Percentiles rank a stretch among this genome's conserved stretches.
These are phyloP conservation scores for Starmerella apis DNA, from an alignment of 805 yeast species.

Conservation along the genomic window DNA sequence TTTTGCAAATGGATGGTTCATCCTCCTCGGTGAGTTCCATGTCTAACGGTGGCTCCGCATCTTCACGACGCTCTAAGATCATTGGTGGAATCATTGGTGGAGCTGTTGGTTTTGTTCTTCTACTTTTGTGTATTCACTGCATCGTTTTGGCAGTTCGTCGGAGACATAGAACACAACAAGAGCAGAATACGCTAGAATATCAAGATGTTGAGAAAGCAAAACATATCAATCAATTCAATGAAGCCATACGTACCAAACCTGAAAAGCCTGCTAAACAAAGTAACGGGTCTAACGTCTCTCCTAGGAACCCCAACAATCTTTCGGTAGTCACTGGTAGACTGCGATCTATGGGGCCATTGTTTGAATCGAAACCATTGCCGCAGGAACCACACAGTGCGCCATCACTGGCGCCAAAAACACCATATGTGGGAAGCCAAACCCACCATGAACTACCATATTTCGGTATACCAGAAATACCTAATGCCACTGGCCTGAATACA, in stretches of 20 bases:
- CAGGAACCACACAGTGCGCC: slow-evolving; percentile 3
- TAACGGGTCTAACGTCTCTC: not conserved
- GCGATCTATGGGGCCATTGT: not conserved
- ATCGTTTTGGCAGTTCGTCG: not conserved
- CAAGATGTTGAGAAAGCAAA: not conserved
- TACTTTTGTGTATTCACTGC: slow-evolving; percentile 8
- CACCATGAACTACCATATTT: not conserved
- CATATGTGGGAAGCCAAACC: not conserved
- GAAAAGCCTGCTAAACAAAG: too few relatives aligned
- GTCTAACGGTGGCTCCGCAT: not conserved
- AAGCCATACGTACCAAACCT: too few relatives aligned
- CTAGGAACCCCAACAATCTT: not conserved
- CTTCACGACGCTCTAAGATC: slow-evolving; percentile 2
- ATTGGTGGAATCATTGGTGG: slow-evolving; percentile 20
- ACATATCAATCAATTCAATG: too few relatives aligned
- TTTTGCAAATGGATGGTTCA: slow-evolving; percentile 7
- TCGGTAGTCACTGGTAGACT: not conserved
- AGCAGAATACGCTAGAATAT: not conserved
- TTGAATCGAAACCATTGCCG: not conserved
- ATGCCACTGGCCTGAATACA: not conserved
- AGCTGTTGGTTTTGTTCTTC: slow-evolving; percentile 9
- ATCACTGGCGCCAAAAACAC: not conserved
- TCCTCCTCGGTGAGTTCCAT: not conserved
- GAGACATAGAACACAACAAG: not conserved
- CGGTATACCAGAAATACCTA: not conserved